phyloP scores from a whole-genome alignment of 441 rosid species.

The Mallotus japonicus region DNA sequence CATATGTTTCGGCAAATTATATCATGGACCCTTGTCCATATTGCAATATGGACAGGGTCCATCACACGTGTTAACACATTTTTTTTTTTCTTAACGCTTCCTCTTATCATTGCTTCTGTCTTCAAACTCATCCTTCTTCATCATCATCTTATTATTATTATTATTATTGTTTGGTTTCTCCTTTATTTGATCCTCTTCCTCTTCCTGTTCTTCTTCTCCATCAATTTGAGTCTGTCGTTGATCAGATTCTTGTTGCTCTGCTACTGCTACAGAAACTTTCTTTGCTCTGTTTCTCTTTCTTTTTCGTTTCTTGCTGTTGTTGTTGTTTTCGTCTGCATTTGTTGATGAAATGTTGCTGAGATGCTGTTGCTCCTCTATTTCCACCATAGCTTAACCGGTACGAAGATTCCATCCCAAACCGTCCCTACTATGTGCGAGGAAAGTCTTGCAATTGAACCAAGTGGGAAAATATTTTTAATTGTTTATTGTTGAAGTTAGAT shows the following conservation, averaged over 20 bases:
- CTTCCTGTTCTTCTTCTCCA: constrained; percentile 23
- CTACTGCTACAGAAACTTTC: constrained; percentile 1
- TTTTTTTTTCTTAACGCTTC: no score
- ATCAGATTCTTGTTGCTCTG: not conserved
- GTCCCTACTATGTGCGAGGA: no score
- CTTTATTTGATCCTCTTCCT: constrained; percentile 19
- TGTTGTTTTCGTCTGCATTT: constrained; percentile 23
- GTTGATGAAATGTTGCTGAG: not conserved
- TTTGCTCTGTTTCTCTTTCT: constrained; percentile 53
- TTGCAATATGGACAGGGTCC: no score
- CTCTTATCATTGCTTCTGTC: constrained; percentile 6
- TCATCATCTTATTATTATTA: constrained; percentile 21
- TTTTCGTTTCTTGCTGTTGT: constrained; percentile 38
- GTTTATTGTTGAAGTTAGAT: no score
- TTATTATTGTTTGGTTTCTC: constrained; percentile 11
- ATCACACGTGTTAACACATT: no score
- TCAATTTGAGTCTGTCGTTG: constrained; percentile 17
- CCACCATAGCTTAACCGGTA: constrained; percentile 1
- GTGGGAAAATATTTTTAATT: no score
- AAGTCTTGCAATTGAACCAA: no score
- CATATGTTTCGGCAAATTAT: no score
- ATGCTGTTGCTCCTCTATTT: constrained; percentile 37
- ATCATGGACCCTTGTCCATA: no score
- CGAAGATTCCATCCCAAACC: no score
- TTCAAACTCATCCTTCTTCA: constrained; percentile 15